Evolutionary conservation across 345 rosid species (phyloP).

Genomic region (Gossypium stocksii): DNA sequence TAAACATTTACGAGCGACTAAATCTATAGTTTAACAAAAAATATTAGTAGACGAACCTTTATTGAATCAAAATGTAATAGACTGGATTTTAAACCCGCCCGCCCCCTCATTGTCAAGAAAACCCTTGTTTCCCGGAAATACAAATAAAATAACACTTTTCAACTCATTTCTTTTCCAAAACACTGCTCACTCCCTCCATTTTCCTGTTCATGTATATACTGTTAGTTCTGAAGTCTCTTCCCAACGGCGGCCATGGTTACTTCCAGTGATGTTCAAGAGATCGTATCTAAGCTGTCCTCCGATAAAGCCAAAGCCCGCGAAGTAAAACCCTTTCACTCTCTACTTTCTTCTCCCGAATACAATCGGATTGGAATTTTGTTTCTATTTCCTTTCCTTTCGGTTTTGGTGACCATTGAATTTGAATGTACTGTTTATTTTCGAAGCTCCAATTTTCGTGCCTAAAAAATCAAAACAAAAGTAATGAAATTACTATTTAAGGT

Average conservation of each 20-base stretch:
- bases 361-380: conserved; percentile 7
- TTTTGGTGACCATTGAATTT: not conserved
- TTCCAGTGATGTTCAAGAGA: conserved; percentile 72
- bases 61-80: too few relatives aligned
- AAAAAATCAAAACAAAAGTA: not conserved
- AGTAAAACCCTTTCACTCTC: conserved; percentile 30
- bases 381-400: not conserved
- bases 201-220: not conserved
- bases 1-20: too few relatives aligned
- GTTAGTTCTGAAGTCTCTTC: not conserved
- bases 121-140: not conserved
- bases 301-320: conserved; percentile 86
- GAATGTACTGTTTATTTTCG: not conserved
- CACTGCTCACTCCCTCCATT: not conserved
- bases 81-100: not conserved
- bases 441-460: not conserved
- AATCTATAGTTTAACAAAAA: too few relatives aligned
- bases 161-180: not conserved
- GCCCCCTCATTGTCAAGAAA: not conserved
- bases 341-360: conserved; percentile 5
- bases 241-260: conserved; percentile 34
- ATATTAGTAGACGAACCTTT: too few relatives aligned
- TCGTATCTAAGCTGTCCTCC: conserved; percentile 83
- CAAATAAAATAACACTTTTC: not conserved
- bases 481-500: not conserved